These are phyloP conservation scores for Tremella mesenterica DNA, from an alignment of 768 basidiomycete species.

Conservation along the genomic window DNA sequence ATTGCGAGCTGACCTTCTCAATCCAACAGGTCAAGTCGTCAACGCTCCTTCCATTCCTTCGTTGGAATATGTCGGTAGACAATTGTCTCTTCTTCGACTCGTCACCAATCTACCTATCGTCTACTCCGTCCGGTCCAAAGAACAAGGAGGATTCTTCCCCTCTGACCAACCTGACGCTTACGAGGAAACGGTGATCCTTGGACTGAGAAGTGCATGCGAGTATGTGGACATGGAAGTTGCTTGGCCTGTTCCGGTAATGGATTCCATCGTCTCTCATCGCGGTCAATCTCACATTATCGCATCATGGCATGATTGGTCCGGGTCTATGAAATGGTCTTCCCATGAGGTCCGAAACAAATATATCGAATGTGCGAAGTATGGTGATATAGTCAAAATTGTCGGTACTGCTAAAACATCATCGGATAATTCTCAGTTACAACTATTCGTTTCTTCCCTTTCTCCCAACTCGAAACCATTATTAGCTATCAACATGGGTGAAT, in stretches of 20 bases:
- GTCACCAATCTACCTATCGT: constrained; percentile 75
- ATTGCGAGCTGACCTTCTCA: constrained; percentile 83
- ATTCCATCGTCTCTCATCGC: constrained; percentile 56
- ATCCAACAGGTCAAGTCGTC: constrained; percentile 46
- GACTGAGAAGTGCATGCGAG: constrained; percentile 73
- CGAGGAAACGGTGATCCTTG: constrained; percentile 66
- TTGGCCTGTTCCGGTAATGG: constrained; percentile 58
- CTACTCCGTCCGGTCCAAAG: constrained; percentile 77
- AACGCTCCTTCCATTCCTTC: constrained; percentile 57
- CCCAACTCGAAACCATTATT: constrained; percentile 66
- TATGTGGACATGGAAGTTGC: constrained; percentile 86
- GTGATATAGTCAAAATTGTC: constrained; percentile 88
- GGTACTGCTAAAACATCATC: constrained; percentile 65
- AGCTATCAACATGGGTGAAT: constrained; percentile 81
- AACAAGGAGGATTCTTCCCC: constrained; percentile 88
- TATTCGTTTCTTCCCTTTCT: constrained; percentile 56
- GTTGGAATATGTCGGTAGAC: constrained; percentile 63
- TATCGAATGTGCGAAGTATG: constrained; percentile 55
- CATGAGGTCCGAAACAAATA: constrained; percentile 61
- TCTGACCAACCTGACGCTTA: constrained; percentile 64
- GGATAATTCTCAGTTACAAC: constrained; percentile 70
- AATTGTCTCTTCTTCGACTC: constrained; percentile 69
- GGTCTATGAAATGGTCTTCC: constrained; percentile 71
- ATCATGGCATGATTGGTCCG: constrained; percentile 92
- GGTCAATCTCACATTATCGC: constrained; percentile 72